Evolutionary conservation across 2,329 filamentous ascomycete genomes (phyloP).

Genomic region (Xylaria sp.): DNA sequence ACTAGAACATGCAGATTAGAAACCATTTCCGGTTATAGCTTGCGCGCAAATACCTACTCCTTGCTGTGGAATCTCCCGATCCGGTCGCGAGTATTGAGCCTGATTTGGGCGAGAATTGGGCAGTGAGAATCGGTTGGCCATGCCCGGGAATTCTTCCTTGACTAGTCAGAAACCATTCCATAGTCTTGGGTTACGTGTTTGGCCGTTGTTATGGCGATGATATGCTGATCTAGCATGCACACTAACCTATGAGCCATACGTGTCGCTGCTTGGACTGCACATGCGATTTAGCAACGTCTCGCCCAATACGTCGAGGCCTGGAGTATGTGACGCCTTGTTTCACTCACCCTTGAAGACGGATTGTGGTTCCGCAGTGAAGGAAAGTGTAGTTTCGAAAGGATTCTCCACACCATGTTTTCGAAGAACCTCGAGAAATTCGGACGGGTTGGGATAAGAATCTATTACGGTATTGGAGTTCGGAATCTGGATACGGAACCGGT

Average conservation of each 20-base stretch:
- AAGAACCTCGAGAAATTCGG: slow-evolving; percentile 60
- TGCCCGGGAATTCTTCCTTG: slow-evolving; percentile 75
- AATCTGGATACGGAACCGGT: slow-evolving; percentile 65
- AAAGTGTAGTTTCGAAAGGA: slow-evolving; percentile 61
- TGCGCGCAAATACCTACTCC: slow-evolving; percentile 16
- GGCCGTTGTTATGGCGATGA: not conserved
- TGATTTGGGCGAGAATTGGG: slow-evolving; percentile 28
- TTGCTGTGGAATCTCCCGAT: slow-evolving; percentile 85
- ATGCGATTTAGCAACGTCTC: not conserved
- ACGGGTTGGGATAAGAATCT: slow-evolving; percentile 57
- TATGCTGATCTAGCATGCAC: not conserved
- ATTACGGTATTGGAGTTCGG: slow-evolving; percentile 58
- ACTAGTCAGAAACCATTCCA: slow-evolving; percentile 1
- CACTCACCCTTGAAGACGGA: slow-evolving; percentile 65
- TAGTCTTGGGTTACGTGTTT: not conserved
- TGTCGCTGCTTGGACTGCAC: slow-evolving; percentile 85
- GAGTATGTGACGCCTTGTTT: not conserved
- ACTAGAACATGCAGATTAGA: slow-evolving; percentile 21
- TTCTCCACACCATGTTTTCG: slow-evolving; percentile 62
- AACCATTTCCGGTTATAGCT: not conserved
- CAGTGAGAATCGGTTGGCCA: slow-evolving; percentile 74
- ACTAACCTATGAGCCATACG: slow-evolving; percentile 75
- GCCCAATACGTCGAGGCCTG: not conserved
- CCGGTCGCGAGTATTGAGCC: slow-evolving; percentile 67
- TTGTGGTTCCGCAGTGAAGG: slow-evolving; percentile 74